Evolutionary conservation across 129 eudicot species (phyloP).

Genomic region (Flaveria ramosissima): DNA sequence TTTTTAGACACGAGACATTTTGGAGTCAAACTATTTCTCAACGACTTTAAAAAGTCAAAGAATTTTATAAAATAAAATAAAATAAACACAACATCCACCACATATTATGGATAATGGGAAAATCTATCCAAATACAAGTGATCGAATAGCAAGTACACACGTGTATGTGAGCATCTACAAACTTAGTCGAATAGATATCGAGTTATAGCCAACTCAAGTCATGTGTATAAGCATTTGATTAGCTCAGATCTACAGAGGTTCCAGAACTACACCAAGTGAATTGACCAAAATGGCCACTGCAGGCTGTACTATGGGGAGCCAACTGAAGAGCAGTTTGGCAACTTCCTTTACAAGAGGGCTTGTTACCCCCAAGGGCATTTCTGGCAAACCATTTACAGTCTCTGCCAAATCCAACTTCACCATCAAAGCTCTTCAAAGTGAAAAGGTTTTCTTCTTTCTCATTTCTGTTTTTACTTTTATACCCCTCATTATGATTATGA

Average conservation of each 20-base stretch:
- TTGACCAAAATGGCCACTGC: constrained; percentile 43
- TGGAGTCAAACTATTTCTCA: background rate
- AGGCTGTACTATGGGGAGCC: constrained; percentile 79
- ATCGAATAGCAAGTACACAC: constrained; percentile 32
- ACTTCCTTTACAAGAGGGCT: constrained; percentile 53
- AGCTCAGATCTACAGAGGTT: constrained; percentile 9
- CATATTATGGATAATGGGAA: constrained; percentile 29
- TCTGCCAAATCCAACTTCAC: constrained; percentile 43
- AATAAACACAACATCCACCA: constrained; percentile 4
- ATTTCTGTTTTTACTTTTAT: background rate
- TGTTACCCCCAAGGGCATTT: constrained; percentile 69
- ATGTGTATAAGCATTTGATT: constrained; percentile 30
- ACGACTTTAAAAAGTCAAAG: background rate
- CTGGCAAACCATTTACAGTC: constrained; percentile 70
- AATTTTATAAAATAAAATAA: background rate
- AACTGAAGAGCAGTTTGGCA: constrained; percentile 66
- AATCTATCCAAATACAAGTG: constrained; percentile 26
- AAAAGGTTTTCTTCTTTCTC: constrained; percentile 53
- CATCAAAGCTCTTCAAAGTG: constrained; percentile 65
- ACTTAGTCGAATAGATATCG: constrained; percentile 19
- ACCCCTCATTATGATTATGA: background rate
- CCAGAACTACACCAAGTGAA: background rate
- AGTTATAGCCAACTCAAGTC: constrained; percentile 28
- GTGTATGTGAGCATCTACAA: constrained; percentile 30
- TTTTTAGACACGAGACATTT: background rate